These are phyloP conservation scores for Nectriaceae sp. DNA, from an alignment of 2,329 filamentous ascomycete genomes.

Conservation along the genomic window DNA sequence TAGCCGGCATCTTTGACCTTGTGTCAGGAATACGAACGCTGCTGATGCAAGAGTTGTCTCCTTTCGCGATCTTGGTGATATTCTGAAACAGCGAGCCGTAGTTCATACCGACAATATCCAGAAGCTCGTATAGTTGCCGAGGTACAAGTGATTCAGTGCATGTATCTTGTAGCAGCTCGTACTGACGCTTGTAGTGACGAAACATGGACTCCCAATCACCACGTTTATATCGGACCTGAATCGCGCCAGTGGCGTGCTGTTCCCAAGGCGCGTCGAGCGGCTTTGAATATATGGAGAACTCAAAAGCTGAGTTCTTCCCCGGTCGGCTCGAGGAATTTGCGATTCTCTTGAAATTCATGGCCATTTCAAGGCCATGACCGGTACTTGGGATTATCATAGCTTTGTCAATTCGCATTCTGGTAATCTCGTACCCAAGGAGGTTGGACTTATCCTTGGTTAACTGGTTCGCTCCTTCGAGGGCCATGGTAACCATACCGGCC, in stretches of 20 bases:
- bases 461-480: conserved; percentile 48
- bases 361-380: conserved; percentile 50
- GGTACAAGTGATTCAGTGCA: conserved; percentile 40
- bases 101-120: conserved; percentile 53
- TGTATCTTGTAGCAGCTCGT: conserved; percentile 21
- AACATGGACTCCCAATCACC: conserved; percentile 20
- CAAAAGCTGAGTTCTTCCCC: conserved; percentile 18
- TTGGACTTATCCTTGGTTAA: conserved; percentile 27
- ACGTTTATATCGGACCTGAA: conserved; percentile 31
- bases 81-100: conserved; percentile 55
- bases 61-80: conserved; percentile 38
- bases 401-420: conserved; percentile 47
- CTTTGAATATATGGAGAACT: conserved; percentile 51
- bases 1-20: conserved; percentile 51
- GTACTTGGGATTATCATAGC: conserved; percentile 53
- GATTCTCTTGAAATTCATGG: conserved; percentile 44
- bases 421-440: conserved; percentile 44
- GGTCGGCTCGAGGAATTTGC: conserved; percentile 1
- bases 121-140: conserved; percentile 51
- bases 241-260: conserved; percentile 41
- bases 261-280: conserved; percentile 42
- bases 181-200: conserved; percentile 20
- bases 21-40: conserved; percentile 50
- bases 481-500: conserved; percentile 52
- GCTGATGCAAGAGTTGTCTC: conserved; percentile 36